Evolutionary conservation across 805 yeast genomes (phyloP), one percentile per base, ranked within the genome.

Genomic region (Pichia nanzhaoensis): DNA sequence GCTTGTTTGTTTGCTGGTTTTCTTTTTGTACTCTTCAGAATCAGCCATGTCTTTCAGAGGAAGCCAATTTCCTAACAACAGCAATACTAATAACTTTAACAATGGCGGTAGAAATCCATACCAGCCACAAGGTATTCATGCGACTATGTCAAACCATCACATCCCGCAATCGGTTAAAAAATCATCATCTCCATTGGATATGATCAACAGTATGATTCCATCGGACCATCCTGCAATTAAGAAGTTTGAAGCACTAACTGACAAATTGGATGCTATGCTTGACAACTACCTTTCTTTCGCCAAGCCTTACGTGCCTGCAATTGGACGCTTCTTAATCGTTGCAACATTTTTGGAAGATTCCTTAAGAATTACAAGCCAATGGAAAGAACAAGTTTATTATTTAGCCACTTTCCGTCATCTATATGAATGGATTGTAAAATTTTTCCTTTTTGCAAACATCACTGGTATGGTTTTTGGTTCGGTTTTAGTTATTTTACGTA

Each of bases 261-360:
- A 74, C 50, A 67, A 68, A 47, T 67, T 79, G 30, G 91, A 84
- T 56, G 75, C 67, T 51, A 50, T 63, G 49, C 61, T 78, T 59
- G 74, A 82, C 67, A 61, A 68, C 45, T 65, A 78, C 69, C 55
- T 66, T 44, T 61, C 73, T 53, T 69, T 77, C 42, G 59, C 82
- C 37, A 81, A 74, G 60, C 91, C 91, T 0, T 82, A 78, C 56
- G 82, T 90, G 40, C 97, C 98, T 8, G 80, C 80, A 19, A 77
- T 91, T 56, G 98, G 96, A 33, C 75, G 98, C 47, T 79, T 86
- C 49, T 77, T 90, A 53, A 90, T 91, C 50, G 96, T 91, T 45
- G 95, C 95, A 40, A 93, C 98, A 0, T 91, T 90, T 61, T 77
- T 80, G 53, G 98, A 91, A 66, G 98, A 93, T 60, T 77, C 95